Base-by-base conservation (phyloP, 2,329 filamentous ascomycete species). In the Xylariomycetidae sp. region DNA sequence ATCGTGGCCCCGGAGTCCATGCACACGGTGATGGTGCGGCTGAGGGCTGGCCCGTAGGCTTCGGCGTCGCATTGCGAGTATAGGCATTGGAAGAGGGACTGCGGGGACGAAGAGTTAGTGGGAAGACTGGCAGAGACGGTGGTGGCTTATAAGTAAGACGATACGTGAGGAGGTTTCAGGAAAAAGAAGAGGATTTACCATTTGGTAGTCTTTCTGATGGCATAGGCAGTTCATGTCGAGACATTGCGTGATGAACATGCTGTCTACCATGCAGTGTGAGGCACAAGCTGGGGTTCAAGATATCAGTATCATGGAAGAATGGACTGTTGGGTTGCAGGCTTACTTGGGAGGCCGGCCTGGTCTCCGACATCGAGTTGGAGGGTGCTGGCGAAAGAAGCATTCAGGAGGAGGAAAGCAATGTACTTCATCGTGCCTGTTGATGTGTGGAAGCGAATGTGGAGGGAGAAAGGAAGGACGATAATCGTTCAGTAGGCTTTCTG, bases 41-140 rank as follows among this genome's bases (percentile, higher is more conserved):
- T 44, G 5, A 57, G 47, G 10, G 52, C 49, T 8, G 43, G 39
- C 22, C 52, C 52, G 31, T 57, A 57, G 10, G 52, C 36, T 15
- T 34, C 35, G 8, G 48, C 38, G 33, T 56, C 53, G 37, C 53
- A 57, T 40, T 57, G 53, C 1, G 51, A 50, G 28, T 54, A 54
- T n/a, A 57, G 49, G 16, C 53, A 54, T 25, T 54, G 52, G 29
- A 54, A 56, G 14, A 55, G 46, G 3, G 50, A 49, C 52, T 57
- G 2, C 7, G 17, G 3, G 3, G 27, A 34, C 12, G 31, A 9
- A 16, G 33, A 15, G 15, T n/a, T n/a, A 10, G 13, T 8, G 9
- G 16, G 14, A 23, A 10, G 19, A 19, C 32, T 29, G 35, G 31
- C 12, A 18, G 24, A 12, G 10, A 8, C 4, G 19, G 23, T 2